Percentiles rank a stretch among this genome's conserved stretches.
These are phyloP conservation scores for Coprinopsis cinerea DNA, from an alignment of 768 basidiomycete species.

Conservation along the genomic window DNA sequence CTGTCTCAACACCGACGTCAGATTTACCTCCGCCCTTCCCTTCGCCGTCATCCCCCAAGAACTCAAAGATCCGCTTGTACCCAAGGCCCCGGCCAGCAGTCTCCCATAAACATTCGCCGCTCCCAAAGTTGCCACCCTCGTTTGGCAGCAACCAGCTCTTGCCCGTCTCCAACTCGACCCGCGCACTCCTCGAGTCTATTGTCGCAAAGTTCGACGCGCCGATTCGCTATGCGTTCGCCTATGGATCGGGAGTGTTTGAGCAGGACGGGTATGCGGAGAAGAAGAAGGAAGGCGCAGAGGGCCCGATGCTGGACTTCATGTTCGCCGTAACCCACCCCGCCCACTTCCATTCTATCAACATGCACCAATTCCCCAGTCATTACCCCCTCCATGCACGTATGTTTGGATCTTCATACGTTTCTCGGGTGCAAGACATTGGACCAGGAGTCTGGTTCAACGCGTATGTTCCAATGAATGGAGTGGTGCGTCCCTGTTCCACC, in stretches of 20 bases:
- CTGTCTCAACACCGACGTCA: slow-evolving; percentile 15
- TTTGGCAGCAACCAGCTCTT: slow-evolving; percentile 83
- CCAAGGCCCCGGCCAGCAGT: slow-evolving; percentile 42
- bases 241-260: slow-evolving; percentile 93
- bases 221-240: slow-evolving; percentile 95
- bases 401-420: slow-evolving; percentile 79
- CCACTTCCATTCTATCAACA: slow-evolving; percentile 95
- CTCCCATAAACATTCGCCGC: slow-evolving; percentile 27
- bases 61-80: slow-evolving; percentile 33
- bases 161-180: slow-evolving; percentile 71
- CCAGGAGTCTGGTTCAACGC: slow-evolving; percentile 98
- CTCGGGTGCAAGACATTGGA: slow-evolving; percentile 61
- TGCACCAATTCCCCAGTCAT: slow-evolving; percentile 86
- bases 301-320: slow-evolving; percentile 93
- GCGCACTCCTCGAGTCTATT: slow-evolving; percentile 74
- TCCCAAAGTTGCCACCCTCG: slow-evolving; percentile 56
- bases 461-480: slow-evolving; percentile 75
- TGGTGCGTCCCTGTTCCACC: slow-evolving; percentile 48
- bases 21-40: slow-evolving; percentile 9
- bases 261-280: slow-evolving; percentile 67
- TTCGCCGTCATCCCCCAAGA: slow-evolving; percentile 13
- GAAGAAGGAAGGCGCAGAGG: slow-evolving; percentile 21
- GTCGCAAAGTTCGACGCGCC: slow-evolving; percentile 81
- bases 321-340: slow-evolving; percentile 91
- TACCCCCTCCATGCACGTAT: slow-evolving; percentile 87